A percentile compares a stretch with the other conserved stretches of the same genome.
phyloP scores from a whole-genome alignment of 1,284 basidiomycete species.

The Leccinum fuscescens region DNA sequence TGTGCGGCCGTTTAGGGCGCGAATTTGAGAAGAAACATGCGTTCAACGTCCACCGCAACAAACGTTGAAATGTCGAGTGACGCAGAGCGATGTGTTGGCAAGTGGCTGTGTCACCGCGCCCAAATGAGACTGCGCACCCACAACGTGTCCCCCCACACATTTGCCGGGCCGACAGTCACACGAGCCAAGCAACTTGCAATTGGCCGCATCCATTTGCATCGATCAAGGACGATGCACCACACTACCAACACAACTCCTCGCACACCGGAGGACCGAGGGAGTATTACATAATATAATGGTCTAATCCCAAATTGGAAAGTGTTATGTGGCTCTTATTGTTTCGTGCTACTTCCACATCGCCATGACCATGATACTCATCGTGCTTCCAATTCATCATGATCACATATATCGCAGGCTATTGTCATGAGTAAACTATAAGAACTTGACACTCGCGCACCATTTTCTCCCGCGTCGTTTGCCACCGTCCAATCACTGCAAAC shows the following conservation, averaged over 20 bases:
- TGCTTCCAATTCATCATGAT: background rate
- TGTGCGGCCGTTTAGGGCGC: background rate
- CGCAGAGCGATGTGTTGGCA: background rate
- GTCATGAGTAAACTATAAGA: slow-evolving; percentile 20
- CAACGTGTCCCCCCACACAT: background rate
- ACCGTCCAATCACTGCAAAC: slow-evolving; percentile 6
- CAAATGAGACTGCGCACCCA: background rate
- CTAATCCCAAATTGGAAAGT: slow-evolving; percentile 13
- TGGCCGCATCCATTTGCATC: background rate
- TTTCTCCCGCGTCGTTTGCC: slow-evolving; percentile 3
- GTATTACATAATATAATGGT: slow-evolving; percentile 2
- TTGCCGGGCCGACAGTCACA: background rate
- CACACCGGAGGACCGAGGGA: background rate
- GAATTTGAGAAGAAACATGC: slow-evolving; percentile 9
- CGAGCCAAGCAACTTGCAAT: background rate
- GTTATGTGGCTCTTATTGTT: slow-evolving; percentile 19
- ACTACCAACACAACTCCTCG: background rate
- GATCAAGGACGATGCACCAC: no score
- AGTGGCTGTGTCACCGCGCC: slow-evolving; percentile 18
- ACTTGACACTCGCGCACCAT: background rate
- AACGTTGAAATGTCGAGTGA: background rate
- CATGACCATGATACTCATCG: background rate
- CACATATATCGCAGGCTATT: slow-evolving; percentile 12
- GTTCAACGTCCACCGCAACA: slow-evolving; percentile 4
- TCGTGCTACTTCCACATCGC: background rate